Conservation (phyloP, 768 basidiomycete genomes). For the Tulasnella sp. region DNA sequence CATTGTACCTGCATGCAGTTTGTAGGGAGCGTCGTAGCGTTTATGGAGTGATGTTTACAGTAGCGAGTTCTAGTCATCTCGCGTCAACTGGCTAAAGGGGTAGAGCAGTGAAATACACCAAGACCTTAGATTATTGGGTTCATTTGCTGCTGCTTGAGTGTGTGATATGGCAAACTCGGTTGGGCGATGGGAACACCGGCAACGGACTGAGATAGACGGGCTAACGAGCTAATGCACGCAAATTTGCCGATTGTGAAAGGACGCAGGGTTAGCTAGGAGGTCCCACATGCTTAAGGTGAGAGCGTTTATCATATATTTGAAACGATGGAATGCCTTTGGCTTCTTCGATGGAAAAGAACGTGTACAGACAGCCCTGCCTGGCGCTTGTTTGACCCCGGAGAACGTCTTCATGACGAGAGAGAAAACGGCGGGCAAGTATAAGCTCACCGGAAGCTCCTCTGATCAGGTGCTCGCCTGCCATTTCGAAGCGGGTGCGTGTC, state of each 20-base stretch:
- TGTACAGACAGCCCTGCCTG: background rate
- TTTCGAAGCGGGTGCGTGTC: background rate
- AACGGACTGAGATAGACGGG: background rate
- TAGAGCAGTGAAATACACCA: too few relatives aligned
- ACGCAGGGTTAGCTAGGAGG: too few relatives aligned
- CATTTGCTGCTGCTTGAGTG: background rate
- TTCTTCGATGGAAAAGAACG: background rate
- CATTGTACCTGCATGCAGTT: too few relatives aligned
- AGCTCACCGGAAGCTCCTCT: background rate
- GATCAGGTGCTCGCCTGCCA: background rate
- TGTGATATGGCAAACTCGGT: background rate
- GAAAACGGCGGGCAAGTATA: background rate
- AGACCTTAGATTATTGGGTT: background rate
- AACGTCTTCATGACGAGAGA: background rate
- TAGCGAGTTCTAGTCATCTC: too few relatives aligned
- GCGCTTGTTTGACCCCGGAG: background rate
- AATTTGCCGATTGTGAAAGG: background rate
- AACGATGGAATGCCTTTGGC: background rate
- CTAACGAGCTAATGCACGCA: background rate
- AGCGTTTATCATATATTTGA: too few relatives aligned
- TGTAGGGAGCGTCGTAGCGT: too few relatives aligned
- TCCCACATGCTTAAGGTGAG: too few relatives aligned
- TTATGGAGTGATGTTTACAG: too few relatives aligned
- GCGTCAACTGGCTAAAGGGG: too few relatives aligned
- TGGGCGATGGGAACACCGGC: background rate